Evolutionary conservation across 805 yeast species (phyloP).

Genomic region (Lipomyces spencermartinsiae): DNA sequence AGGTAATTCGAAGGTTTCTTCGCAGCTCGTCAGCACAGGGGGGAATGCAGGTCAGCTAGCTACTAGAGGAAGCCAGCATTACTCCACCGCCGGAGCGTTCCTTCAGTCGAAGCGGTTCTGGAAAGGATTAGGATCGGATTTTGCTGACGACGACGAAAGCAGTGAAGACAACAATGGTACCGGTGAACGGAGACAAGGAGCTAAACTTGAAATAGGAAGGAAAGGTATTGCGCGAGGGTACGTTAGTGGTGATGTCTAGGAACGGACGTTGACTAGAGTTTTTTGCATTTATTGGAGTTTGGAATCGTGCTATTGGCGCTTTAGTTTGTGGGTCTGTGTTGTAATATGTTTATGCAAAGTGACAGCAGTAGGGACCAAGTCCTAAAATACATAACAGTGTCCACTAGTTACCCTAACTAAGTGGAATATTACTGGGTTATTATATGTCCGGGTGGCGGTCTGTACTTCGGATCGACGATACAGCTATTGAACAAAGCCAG

Average conservation of each 20-base stretch:
- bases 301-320: background rate
- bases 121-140: constrained; percentile 94
- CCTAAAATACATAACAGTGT: too few species aligned
- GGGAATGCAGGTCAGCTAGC: constrained; percentile 61
- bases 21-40: constrained; percentile 35
- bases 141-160: constrained; percentile 43
- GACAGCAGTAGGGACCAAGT: too few species aligned
- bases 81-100: constrained; percentile 81
- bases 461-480: too few species aligned
- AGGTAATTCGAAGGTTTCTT: background rate
- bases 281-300: constrained; percentile 7
- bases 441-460: too few species aligned
- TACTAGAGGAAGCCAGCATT: constrained; percentile 68
- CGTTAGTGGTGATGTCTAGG: constrained; percentile 26
- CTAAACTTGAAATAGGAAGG: constrained; percentile 79
- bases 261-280: background rate
- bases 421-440: too few species aligned
- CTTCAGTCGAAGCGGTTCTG: constrained; percentile 72
- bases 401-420: too few species aligned
- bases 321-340: background rate
- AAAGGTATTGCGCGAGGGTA: constrained; percentile 92
- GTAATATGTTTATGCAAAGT: background rate
- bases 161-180: constrained; percentile 47
- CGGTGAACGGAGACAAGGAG: constrained; percentile 54
- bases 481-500: too few species aligned